These are phyloP conservation scores for Solanum hybrid DNA, from an alignment of 305 asterid genomes.

Conservation along the genomic window DNA sequence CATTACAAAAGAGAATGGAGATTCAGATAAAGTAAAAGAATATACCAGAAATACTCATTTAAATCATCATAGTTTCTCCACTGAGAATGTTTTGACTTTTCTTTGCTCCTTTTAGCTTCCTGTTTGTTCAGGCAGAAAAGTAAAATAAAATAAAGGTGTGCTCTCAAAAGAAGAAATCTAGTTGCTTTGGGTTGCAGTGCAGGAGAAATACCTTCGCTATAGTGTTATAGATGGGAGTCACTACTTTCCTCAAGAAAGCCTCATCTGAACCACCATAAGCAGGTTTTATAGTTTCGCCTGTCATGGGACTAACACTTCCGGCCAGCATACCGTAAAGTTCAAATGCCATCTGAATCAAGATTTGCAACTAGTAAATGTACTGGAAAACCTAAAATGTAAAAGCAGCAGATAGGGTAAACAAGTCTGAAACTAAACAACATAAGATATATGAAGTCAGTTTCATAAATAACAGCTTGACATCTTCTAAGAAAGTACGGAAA, in stretches of 20 bases:
- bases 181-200: neutral
- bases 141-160: slow-evolving; percentile 9
- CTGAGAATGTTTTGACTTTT: slow-evolving; percentile 69
- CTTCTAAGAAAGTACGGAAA: neutral
- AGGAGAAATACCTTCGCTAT: slow-evolving; percentile 46
- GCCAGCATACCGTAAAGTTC: slow-evolving; percentile 91
- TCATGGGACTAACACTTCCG: slow-evolving; percentile 89
- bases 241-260: slow-evolving; percentile 81
- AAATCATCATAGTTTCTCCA: slow-evolving; percentile 98
- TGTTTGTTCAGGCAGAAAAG: slow-evolving; percentile 19
- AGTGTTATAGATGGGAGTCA: slow-evolving; percentile 78
- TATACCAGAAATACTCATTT: slow-evolving; percentile 91
- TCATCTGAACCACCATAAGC: slow-evolving; percentile 94
- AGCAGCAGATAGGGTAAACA: neutral
- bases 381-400: neutral
- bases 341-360: slow-evolving; percentile 67
- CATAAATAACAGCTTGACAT: neutral
- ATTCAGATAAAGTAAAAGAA: neutral
- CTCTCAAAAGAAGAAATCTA: neutral
- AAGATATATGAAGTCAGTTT: neutral
- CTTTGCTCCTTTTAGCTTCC: slow-evolving; percentile 73
- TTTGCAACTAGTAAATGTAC: neutral
- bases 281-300: slow-evolving; percentile 89
- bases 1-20: slow-evolving; percentile 7
- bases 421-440: neutral